These are phyloP conservation scores for Nemania sp. DNA, from an alignment of 2,329 filamentous ascomycete genomes.

Conservation along the genomic window DNA sequence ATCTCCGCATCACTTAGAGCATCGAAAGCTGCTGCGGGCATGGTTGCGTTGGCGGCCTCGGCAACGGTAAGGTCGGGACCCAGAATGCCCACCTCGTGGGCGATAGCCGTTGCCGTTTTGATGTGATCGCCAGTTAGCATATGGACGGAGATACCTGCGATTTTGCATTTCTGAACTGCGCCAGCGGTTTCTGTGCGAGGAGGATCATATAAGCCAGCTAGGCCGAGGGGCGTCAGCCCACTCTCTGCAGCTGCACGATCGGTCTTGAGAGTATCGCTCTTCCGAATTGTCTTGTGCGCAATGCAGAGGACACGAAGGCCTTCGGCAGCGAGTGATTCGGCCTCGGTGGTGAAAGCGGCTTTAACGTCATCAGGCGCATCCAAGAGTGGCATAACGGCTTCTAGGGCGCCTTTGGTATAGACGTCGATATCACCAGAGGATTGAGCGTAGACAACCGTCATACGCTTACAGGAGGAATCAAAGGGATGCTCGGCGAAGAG, in stretches of 20 bases:
- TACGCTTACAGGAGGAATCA: constrained; percentile 78
- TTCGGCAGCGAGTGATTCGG: constrained; percentile 69
- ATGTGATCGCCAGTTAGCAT: constrained; percentile 79
- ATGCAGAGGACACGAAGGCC: constrained; percentile 78
- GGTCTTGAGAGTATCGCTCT: constrained; percentile 53
- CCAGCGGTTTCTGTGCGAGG: constrained; percentile 74
- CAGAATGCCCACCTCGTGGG: constrained; percentile 73
- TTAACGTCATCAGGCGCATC: constrained; percentile 61
- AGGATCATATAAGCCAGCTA: constrained; percentile 79
- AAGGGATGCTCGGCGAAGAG: constrained; percentile 77
- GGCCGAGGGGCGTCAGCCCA: constrained; percentile 72
- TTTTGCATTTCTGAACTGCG: constrained; percentile 69
- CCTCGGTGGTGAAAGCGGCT: constrained; percentile 60
- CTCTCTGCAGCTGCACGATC: constrained; percentile 67
- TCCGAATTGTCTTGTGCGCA: constrained; percentile 63
- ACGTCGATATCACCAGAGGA: constrained; percentile 56
- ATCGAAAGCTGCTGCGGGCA: constrained; percentile 74
- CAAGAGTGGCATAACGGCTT: constrained; percentile 66
- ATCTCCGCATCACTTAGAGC: constrained; percentile 71
- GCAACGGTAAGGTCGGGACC: constrained; percentile 52
- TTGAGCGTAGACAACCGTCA: constrained; percentile 74
- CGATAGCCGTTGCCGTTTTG: constrained; percentile 74
- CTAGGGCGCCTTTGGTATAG: constrained; percentile 70
- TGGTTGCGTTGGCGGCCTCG: constrained; percentile 61
- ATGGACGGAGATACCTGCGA: constrained; percentile 73